Conservation (phyloP, 768 basidiomycete species). For the Phylloporus sp. region DNA sequence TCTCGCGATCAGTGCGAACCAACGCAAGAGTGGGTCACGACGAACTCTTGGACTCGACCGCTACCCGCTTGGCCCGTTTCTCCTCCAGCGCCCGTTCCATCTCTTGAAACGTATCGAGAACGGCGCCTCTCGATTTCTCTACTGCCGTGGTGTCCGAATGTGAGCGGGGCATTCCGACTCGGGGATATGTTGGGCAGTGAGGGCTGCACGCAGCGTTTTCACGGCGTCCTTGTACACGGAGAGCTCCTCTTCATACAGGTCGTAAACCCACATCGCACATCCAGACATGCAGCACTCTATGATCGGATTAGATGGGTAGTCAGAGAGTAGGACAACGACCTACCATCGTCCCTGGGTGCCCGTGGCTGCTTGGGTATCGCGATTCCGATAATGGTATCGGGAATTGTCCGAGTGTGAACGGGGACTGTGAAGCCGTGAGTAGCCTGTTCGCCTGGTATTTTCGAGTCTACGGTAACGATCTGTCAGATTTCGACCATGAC, state of each 20-base stretch:
- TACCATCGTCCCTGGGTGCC: slow-evolving; percentile 57
- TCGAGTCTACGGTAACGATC: slow-evolving; percentile 55
- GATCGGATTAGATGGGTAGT: neutral
- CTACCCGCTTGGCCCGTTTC: slow-evolving; percentile 36
- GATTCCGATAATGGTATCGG: slow-evolving; percentile 23
- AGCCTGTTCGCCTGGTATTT: slow-evolving; percentile 35
- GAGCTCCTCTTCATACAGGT: slow-evolving; percentile 74
- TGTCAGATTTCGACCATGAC: slow-evolving; percentile 57
- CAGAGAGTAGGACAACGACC: neutral
- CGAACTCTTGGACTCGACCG: slow-evolving; percentile 35
- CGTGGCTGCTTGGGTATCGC: slow-evolving; percentile 57
- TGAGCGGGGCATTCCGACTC: slow-evolving; percentile 60
- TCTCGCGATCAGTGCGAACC: slow-evolving; percentile 9
- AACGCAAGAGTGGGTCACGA: slow-evolving; percentile 25
- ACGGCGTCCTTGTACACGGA: slow-evolving; percentile 57
- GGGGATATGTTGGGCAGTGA: slow-evolving; percentile 46
- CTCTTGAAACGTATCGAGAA: slow-evolving; percentile 67
- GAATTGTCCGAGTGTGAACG: neutral
- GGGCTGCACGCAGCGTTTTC: slow-evolving; percentile 42
- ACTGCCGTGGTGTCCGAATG: slow-evolving; percentile 31
- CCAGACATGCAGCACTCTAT: slow-evolving; percentile 94
- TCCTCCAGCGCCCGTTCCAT: slow-evolving; percentile 54
- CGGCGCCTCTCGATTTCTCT: slow-evolving; percentile 28
- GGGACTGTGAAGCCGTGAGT: slow-evolving; percentile 32
- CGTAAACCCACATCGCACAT: slow-evolving; percentile 89